A percentile compares a stretch with the other conserved stretches of the same genome.
These are phyloP conservation scores for Cladorrhinum sp. DNA, from an alignment of 2,329 filamentous ascomycete genomes.

Conservation along the genomic window DNA sequence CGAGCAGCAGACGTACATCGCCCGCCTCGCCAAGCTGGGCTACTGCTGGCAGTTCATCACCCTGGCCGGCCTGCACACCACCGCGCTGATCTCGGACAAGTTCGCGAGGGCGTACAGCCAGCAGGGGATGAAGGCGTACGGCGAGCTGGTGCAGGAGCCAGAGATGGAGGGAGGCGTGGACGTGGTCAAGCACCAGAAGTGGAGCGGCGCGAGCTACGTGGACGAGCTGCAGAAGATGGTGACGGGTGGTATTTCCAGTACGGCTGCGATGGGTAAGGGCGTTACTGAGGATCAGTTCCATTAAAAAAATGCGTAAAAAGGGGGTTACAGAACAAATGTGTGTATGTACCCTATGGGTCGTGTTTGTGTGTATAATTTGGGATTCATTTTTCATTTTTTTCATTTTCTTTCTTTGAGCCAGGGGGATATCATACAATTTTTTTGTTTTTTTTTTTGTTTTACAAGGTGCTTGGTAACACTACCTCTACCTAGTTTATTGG, in stretches of 20 bases:
- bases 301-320: conserved; percentile 22
- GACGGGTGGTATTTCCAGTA: conserved; percentile 84
- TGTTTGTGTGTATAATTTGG: no score
- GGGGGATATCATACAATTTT: no score
- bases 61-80: conserved; percentile 94
- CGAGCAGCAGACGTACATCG: conserved; percentile 97
- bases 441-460: no score
- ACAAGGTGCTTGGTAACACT: no score
- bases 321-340: neutral
- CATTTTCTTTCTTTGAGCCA: no score
- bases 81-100: conserved; percentile 83
- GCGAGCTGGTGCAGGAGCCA: conserved; percentile 94
- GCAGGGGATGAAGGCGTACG: conserved; percentile 92
- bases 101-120: conserved; percentile 80
- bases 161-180: conserved; percentile 90
- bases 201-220: conserved; percentile 91
- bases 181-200: conserved; percentile 98
- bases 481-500: no score
- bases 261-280: conserved; percentile 93
- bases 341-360: no score
- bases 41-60: conserved; percentile 99
- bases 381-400: no score
- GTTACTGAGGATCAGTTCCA: conserved; percentile 98
- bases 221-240: conserved; percentile 98
- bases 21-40: conserved; percentile 77